These are phyloP conservation scores for Oenanthe javanica DNA, from an alignment of 140 eudicot species.

Conservation along the genomic window DNA sequence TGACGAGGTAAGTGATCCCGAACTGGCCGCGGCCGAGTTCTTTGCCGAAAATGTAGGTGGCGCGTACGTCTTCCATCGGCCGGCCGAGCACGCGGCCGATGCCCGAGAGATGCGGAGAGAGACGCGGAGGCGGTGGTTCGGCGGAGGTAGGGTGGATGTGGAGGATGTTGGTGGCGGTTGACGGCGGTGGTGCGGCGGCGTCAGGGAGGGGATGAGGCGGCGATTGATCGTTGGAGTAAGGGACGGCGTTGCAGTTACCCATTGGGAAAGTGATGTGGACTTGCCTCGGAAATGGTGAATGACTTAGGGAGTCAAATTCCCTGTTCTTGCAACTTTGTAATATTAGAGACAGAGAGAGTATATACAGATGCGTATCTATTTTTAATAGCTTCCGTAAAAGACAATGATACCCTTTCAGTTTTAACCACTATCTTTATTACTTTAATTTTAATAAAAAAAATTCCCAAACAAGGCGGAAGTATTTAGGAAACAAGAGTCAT, in stretches of 20 bases:
- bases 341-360: background rate
- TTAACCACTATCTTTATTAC: too few species aligned
- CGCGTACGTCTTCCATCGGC: slow-evolving; percentile 71
- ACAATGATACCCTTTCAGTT: background rate
- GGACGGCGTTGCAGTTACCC: slow-evolving; percentile 65
- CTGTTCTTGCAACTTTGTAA: background rate
- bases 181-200: slow-evolving; percentile 18
- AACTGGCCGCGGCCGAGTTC: slow-evolving; percentile 98
- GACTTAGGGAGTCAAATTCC: background rate
- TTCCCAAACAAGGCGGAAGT: background rate
- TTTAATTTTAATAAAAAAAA: too few species aligned
- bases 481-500: background rate
- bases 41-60: slow-evolving; percentile 65
- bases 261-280: slow-evolving; percentile 13
- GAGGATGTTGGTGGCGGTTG: slow-evolving; percentile 29
- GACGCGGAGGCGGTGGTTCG: background rate
- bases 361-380: background rate
- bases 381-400: background rate
- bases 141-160: slow-evolving; percentile 34
- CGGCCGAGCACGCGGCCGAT: slow-evolving; percentile 94
- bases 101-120: slow-evolving; percentile 15
- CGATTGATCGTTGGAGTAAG: slow-evolving; percentile 16
- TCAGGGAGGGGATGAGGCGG: slow-evolving; percentile 7
- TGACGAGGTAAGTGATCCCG: slow-evolving; percentile 78
- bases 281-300: background rate